Evolutionary conservation across 2,329 filamentous ascomycete species (phyloP), one percentile per base, ranked within the genome.

Genomic region (Paraphaeosphaeria minitans): DNA sequence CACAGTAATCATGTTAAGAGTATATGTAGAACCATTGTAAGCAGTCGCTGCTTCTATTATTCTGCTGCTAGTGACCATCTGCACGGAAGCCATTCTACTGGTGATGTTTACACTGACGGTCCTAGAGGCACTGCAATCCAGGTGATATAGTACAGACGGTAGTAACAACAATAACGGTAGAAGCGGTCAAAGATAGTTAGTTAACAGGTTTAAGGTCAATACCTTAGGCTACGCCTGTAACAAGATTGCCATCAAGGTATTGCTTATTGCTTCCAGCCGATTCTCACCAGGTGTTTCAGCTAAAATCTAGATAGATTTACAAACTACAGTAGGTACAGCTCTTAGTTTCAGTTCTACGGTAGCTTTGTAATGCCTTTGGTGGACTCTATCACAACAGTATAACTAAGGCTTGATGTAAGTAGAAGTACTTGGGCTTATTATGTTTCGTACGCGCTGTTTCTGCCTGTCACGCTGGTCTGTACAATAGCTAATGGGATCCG

Each of bases 81-180:
- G n/a, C 16, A 62, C 29, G 2, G 59, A 59, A 14, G 19, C 60
- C 13, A 62, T 60, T 16, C 57, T 72, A 8, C 70, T 75, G 29
- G 73, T 73, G 19, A 79, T 65, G 27, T 76, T 79, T 29, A 77
- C 69, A 35, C 80, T 70, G 0, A 71, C 68, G 51, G 54, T 42
- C 31, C 16, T 51, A 12, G 3, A 62, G 57, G 10, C 51, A n/a
- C 10, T 35, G 24, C 4, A 62, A 47, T 10, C 53, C 39, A 13
- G 43, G 24, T n/a, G 57, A 57, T 16, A 50, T 52, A 14, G 57
- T 27, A 29, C 60, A 57, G 10, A 62, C 60, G 1, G 58, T 39
- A 4, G 60, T 48, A 39, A 62, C 55, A 31, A 62, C 33, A 31
- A 62, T 24, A 10, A 46, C 53, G 27, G 27, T 59, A 4, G 22